Percentiles rank a stretch among this genome's conserved stretches.
Conservation (phyloP, 441 rosid species). For the Hypseocharis bilobata region DNA sequence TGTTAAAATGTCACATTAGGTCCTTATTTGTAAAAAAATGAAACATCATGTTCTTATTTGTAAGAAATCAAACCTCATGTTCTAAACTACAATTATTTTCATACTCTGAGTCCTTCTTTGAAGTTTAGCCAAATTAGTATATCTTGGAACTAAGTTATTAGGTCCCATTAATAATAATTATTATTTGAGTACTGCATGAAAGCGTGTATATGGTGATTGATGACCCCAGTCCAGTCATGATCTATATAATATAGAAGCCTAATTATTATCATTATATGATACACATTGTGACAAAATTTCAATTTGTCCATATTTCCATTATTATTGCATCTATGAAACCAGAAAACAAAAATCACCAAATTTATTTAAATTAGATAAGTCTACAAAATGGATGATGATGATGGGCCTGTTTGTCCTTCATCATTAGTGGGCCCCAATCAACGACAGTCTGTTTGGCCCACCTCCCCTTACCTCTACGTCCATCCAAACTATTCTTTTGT, state of each 20-base stretch:
- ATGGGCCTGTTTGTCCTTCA: slow-evolving; percentile 24
- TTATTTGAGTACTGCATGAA: too few species aligned
- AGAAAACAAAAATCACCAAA: slow-evolving; percentile 18
- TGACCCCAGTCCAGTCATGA: slow-evolving; percentile 39
- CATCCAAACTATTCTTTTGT: slow-evolving; percentile 27
- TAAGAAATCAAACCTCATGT: too few species aligned
- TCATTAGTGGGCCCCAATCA: slow-evolving; percentile 33
- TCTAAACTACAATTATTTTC: too few species aligned
- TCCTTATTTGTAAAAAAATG: too few species aligned
- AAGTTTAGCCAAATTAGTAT: too few species aligned
- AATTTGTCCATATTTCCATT: slow-evolving; percentile 35
- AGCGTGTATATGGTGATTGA: slow-evolving; percentile 2
- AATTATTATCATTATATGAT: slow-evolving; percentile 34
- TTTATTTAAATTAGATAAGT: slow-evolving; percentile 23
- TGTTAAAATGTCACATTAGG: too few species aligned
- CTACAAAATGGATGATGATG: slow-evolving; percentile 4
- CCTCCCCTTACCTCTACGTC: slow-evolving; percentile 8
- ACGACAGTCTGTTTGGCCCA: slow-evolving; percentile 17
- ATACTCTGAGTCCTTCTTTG: too few species aligned
- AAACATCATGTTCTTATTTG: too few species aligned
- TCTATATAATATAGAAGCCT: slow-evolving; percentile 22
- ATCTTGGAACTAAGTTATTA: too few species aligned
- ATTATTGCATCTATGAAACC: slow-evolving; percentile 27
- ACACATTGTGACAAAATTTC: slow-evolving; percentile 30
- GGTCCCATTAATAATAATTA: too few species aligned